A percentile compares a stretch with the other conserved stretches of the same genome.
phyloP scores from a whole-genome alignment of 2,329 filamentous ascomycete species.

The Thelonectria olida region DNA sequence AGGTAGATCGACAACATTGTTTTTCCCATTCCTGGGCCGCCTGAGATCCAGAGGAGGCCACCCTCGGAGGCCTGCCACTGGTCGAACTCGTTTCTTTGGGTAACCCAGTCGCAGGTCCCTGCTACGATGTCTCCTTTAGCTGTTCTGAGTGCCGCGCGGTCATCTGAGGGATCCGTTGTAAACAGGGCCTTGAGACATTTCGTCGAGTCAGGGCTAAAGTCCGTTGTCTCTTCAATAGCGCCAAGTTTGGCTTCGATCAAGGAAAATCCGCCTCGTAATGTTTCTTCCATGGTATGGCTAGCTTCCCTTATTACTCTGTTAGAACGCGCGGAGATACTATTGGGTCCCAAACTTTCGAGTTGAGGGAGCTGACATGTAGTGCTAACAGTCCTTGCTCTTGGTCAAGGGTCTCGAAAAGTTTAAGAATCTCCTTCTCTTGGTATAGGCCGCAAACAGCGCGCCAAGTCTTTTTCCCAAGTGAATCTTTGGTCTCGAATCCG shows the following conservation, averaged over 20 bases:
- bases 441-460: background rate
- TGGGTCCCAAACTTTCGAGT: background rate
- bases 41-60: slow-evolving; percentile 6
- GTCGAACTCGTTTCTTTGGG: background rate
- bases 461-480: background rate
- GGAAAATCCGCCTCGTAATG: background rate
- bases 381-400: background rate
- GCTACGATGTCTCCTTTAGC: background rate
- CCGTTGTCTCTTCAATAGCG: background rate
- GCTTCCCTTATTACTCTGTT: too few species aligned
- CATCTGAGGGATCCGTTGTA: slow-evolving; percentile 9
- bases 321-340: too few species aligned
- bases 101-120: slow-evolving; percentile 14
- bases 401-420: background rate
- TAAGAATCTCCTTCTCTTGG: background rate
- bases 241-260: background rate
- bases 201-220: background rate
- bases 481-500: background rate
- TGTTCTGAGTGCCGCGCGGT: background rate
- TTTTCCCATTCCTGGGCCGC: slow-evolving; percentile 11
- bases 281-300: background rate
- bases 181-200: slow-evolving; percentile 7
- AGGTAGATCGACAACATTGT: slow-evolving; percentile 14
- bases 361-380: background rate
- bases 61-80: background rate